Base-by-base conservation (phyloP, 2,329 filamentous ascomycete species). In the Claviceps digitariae region DNA sequence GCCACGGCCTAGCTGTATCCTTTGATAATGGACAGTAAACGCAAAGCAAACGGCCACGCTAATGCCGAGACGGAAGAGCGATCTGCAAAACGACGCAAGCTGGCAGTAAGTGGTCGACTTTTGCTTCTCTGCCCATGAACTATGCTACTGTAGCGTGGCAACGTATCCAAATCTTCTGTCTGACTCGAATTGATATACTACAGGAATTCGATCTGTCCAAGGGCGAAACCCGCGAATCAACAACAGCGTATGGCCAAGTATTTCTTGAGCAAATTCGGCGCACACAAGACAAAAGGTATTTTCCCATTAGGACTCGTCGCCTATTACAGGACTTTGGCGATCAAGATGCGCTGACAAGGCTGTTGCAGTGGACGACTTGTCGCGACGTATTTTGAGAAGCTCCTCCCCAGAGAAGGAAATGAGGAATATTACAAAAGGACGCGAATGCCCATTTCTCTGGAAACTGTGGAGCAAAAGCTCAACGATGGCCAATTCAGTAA, bases 221-320 rank as follows among this genome's bases (percentile, higher is more conserved):
- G 54, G 74, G 73, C 58, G 86, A 90, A 68, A 82, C 78, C 17
- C 68, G 71, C 52, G 82, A 86, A 64, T 82, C 82, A 17, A 90
- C 86, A 2, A 83, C 82, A 15, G 77, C 82, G 53, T 79, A 82
- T 62, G 89, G 89, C 40, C 70, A 87, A 61, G 79, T 77, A 59
- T 86, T 94, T 63, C 72, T 94, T 46, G 82, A 87, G 52, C 82
- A 84, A 63, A 79, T 95, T 63, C 83, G 83, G 61, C 77, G 80
- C 58, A 88, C 87, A 23, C 81, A 82, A 57, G 89, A 94, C 67
- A 94, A 94, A 72, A 87, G 78, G 87, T 91, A 76, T 38, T 15
- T 15, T 90, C 75, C 20, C 8, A 21, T 15, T 29, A 46, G 15
- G 7, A 15, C 7, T 12, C 3, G 10, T 29, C 17, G 4, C 25